Conservation (phyloP, 176 grass and related monocot genomes). For the Panicum miliaceum region DNA sequence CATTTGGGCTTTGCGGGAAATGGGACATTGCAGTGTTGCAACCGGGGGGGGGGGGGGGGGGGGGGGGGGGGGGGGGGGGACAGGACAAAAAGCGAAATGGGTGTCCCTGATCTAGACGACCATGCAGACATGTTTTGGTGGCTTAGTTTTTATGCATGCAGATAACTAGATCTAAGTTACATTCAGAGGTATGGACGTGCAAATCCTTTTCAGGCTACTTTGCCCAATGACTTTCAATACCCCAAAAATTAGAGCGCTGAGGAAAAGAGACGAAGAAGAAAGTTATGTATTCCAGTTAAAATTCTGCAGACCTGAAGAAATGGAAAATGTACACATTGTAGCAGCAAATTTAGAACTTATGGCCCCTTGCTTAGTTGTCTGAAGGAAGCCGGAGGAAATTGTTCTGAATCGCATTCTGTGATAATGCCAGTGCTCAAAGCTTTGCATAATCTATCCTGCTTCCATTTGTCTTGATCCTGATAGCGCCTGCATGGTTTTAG, state of each 20-base stretch:
- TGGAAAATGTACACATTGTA: not conserved
- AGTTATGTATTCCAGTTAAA: not conserved
- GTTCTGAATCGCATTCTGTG: not conserved
- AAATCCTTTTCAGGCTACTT: not conserved
- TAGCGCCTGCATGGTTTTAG: not conserved
- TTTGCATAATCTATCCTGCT: not conserved
- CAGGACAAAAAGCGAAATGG: no score
- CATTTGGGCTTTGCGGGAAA: not conserved
- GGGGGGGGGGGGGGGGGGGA: no score
- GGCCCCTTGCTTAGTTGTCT: not conserved
- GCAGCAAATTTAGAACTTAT: not conserved
- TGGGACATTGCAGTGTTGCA: not conserved
- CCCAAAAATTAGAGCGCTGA: not conserved
- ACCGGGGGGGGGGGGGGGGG: not conserved
- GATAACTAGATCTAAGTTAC: conserved; percentile 24
- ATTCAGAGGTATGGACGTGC: not conserved
- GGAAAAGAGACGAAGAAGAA: not conserved
- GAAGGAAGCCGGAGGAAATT: not conserved
- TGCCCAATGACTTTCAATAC: not conserved
- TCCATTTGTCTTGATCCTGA: not conserved
- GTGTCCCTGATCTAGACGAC: not conserved
- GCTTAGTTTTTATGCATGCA: not conserved
- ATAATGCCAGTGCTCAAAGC: conserved; percentile 6
- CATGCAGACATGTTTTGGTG: not conserved
- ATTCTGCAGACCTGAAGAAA: not conserved